Conservation (phyloP, 768 basidiomycete genomes). For the Scleroderma citrinum region DNA sequence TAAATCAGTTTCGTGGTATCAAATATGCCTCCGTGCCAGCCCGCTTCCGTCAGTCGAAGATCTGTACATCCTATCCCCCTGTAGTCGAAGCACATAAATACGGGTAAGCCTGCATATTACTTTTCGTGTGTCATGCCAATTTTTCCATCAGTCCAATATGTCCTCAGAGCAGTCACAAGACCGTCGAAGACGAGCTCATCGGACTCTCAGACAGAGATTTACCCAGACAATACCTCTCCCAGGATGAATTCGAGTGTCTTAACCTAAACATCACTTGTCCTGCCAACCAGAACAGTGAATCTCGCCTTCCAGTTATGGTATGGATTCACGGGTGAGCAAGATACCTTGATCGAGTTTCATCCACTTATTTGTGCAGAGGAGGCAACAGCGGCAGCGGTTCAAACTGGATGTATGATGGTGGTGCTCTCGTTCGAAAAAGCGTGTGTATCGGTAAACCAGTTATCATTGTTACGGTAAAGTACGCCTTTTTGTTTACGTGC, state of each 20-base stretch:
- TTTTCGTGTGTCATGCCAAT: not conserved
- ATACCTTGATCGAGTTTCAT: constrained; percentile 3
- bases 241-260: constrained; percentile 75
- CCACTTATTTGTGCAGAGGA: constrained; percentile 42
- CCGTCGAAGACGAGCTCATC: constrained; percentile 57
- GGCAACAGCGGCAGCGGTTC: constrained; percentile 70
- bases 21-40: constrained; percentile 71
- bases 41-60: constrained; percentile 68
- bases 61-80: constrained; percentile 52
- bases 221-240: constrained; percentile 49
- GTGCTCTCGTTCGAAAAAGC: constrained; percentile 64
- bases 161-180: constrained; percentile 50
- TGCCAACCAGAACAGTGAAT: constrained; percentile 44
- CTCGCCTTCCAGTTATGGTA: constrained; percentile 69
- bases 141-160: constrained; percentile 56
- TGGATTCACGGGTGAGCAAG: constrained; percentile 77
- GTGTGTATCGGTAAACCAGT: constrained; percentile 57
- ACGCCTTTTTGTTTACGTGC: constrained; percentile 27
- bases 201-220: constrained; percentile 48
- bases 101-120: constrained; percentile 43
- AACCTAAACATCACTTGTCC: constrained; percentile 80
- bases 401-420: constrained; percentile 73
- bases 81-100: constrained; percentile 57
- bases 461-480: constrained; percentile 74
- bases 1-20: constrained; percentile 74